Percentiles rank a stretch among this genome's conserved stretches.
Conservation (phyloP, 2,329 filamentous ascomycete species). For the Fusarium verrucosum region DNA sequence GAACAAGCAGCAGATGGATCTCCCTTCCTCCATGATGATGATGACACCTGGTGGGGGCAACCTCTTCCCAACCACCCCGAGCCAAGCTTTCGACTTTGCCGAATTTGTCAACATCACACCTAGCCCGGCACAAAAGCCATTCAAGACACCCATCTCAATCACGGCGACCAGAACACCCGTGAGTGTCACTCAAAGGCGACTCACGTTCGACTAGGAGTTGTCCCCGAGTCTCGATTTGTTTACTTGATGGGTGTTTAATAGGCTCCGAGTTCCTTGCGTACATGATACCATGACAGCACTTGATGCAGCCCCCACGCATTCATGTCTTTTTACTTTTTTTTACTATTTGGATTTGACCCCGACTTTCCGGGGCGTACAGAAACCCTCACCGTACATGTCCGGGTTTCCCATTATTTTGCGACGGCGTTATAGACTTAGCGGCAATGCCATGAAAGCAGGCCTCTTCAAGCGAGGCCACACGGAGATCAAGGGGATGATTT, state of each 20-base stretch:
- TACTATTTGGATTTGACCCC: constrained; percentile 26
- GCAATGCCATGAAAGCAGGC: constrained; percentile 34
- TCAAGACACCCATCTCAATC: constrained; percentile 78
- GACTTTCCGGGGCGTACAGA: constrained; percentile 31
- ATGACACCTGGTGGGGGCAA: constrained; percentile 80
- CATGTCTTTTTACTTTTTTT: constrained; percentile 15
- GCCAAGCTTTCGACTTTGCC: constrained; percentile 87
- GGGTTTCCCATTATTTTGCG: constrained; percentile 33
- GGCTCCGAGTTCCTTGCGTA: constrained; percentile 41
- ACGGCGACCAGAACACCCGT: constrained; percentile 62
- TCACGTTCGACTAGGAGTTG: constrained; percentile 81
- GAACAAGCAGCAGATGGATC: constrained; percentile 69
- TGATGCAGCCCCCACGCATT: constrained; percentile 38
- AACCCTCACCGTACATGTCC: constrained; percentile 24
- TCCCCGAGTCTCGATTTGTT: constrained; percentile 23
- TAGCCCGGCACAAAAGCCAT: constrained; percentile 88
- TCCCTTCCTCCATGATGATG: constrained; percentile 89
- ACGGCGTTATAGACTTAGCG: constrained; percentile 43
- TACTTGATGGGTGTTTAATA: constrained; percentile 12
- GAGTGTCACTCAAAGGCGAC: constrained; percentile 75
- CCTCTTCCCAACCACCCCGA: constrained; percentile 79
- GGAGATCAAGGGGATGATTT: constrained; percentile 22
- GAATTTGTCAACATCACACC: constrained; percentile 98
- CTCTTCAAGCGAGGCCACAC: constrained; percentile 15
- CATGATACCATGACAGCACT: constrained; percentile 52